These are phyloP conservation scores for Hypsizygus marmoreus DNA, from an alignment of 768 basidiomycete genomes.

Conservation along the genomic window DNA sequence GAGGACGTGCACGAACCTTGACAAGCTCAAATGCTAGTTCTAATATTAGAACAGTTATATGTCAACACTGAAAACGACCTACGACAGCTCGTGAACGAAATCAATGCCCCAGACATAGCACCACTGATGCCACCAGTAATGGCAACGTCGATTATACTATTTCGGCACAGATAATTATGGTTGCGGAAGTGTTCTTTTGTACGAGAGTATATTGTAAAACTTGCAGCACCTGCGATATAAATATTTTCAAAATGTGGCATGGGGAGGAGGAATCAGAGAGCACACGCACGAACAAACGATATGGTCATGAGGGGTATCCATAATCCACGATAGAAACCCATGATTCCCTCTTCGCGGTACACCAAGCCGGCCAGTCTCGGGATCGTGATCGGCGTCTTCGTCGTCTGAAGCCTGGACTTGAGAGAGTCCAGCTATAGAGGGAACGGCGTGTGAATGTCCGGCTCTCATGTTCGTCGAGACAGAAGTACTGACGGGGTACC, in stretches of 20 bases:
- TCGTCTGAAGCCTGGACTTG: slow-evolving; percentile 91
- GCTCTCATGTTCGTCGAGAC: background rate
- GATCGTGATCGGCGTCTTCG: slow-evolving; percentile 72
- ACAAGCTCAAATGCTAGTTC: slow-evolving; percentile 88
- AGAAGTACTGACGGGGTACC: slow-evolving; percentile 68
- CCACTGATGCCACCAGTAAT: slow-evolving; percentile 82
- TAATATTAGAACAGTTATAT: slow-evolving; percentile 4
- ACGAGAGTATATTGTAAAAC: slow-evolving; percentile 87
- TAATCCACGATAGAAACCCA: slow-evolving; percentile 87
- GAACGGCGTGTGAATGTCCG: slow-evolving; percentile 2
- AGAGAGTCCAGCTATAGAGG: slow-evolving; percentile 79
- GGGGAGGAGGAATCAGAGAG: slow-evolving; percentile 3
- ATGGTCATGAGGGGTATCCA: slow-evolving; percentile 96
- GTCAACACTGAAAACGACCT: slow-evolving; percentile 35
- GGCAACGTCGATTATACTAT: slow-evolving; percentile 69
- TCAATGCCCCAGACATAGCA: slow-evolving; percentile 85
- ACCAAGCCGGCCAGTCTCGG: slow-evolving; percentile 70
- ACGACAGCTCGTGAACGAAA: slow-evolving; percentile 90
- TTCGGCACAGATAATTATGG: slow-evolving; percentile 56
- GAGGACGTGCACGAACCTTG: slow-evolving; percentile 56
- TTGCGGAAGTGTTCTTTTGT: slow-evolving; percentile 76
- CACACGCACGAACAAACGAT: slow-evolving; percentile 87
- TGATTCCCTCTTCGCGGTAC: slow-evolving; percentile 82
- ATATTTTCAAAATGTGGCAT: slow-evolving; percentile 7
- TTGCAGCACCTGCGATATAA: slow-evolving; percentile 69